Conservation (phyloP, 176 grass and related monocot genomes). For the Elymus sibiricus region DNA sequence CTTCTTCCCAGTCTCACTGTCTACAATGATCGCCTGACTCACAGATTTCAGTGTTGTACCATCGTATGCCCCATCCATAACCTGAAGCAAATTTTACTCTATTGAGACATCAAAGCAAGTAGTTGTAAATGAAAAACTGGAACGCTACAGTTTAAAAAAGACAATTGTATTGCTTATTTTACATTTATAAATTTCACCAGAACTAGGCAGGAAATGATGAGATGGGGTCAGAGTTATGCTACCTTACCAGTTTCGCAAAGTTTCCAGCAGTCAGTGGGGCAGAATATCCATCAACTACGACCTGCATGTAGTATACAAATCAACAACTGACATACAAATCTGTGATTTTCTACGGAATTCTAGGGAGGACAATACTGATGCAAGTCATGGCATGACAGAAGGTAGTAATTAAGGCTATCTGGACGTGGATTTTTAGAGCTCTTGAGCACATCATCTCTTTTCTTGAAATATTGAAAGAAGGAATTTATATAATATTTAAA, state of each 20-base stretch:
- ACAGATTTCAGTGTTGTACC: conserved; percentile 71
- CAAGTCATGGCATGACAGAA: background rate
- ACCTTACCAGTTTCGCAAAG: conserved; percentile 97
- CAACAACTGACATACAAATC: conserved; percentile 8
- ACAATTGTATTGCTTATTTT: background rate
- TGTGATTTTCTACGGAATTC: background rate
- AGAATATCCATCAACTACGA: conserved; percentile 90
- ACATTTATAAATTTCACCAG: conserved; percentile 2
- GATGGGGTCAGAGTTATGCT: conserved; percentile 30
- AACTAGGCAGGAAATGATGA: conserved; percentile 19
- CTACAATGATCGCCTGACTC: conserved; percentile 81
- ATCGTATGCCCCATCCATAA: conserved; percentile 82
- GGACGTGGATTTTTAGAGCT: background rate
- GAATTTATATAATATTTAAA: background rate
- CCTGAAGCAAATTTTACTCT: conserved; percentile 39
- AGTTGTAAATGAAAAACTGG: background rate
- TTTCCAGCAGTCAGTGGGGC: conserved; percentile 85
- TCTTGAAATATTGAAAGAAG: too few species aligned
- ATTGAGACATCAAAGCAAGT: conserved; percentile 7
- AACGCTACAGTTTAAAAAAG: background rate
- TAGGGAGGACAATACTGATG: background rate
- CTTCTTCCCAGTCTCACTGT: conserved; percentile 58
- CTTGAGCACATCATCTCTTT: background rate
- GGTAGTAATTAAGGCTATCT: background rate
- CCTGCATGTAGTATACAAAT: conserved; percentile 41